Evolutionary conservation across 2,329 filamentous ascomycete genomes (phyloP).

Genomic region (Aspergillus melleus): DNA sequence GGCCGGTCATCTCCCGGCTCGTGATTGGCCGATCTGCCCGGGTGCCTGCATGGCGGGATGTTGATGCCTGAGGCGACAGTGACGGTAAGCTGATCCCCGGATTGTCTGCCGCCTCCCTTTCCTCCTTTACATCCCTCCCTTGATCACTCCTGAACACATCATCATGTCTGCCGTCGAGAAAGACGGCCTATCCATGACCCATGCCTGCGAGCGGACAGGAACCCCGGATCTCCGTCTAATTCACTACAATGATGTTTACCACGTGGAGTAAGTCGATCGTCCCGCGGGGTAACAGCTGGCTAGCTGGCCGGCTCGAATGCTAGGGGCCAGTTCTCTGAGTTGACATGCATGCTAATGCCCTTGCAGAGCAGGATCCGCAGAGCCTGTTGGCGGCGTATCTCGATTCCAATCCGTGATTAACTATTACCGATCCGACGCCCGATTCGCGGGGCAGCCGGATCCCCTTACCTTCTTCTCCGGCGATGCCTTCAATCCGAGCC

Average conservation of each 20-base stretch:
- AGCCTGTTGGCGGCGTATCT: constrained; percentile 78
- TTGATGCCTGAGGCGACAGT: not conserved
- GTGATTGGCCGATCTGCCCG: constrained; percentile 2
- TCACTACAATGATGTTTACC: constrained; percentile 95
- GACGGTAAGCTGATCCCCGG: not conserved
- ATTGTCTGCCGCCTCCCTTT: not conserved
- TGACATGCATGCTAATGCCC: constrained; percentile 4
- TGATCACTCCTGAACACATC: not conserved
- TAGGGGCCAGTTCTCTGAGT: not conserved
- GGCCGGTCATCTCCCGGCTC: not conserved
- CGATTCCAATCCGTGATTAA: constrained; percentile 78
- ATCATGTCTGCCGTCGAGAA: constrained; percentile 30
- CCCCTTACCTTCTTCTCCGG: constrained; percentile 83
- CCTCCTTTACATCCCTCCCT: constrained; percentile 2
- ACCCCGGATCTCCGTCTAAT: constrained; percentile 74
- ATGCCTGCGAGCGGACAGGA: constrained; percentile 44
- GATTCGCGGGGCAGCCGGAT: constrained; percentile 63
- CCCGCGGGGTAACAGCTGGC: not conserved
- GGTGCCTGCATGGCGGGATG: constrained; percentile 8
- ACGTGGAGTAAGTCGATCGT: constrained; percentile 62
- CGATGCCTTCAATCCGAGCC: constrained; percentile 87
- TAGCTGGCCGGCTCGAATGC: not conserved
- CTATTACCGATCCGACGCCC: constrained; percentile 66
- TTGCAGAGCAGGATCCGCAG: constrained; percentile 62
- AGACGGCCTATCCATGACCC: constrained; percentile 42